Evolutionary conservation across 108 stramenopile species (phyloP).

Genomic region (Skeletonema menzelii): DNA sequence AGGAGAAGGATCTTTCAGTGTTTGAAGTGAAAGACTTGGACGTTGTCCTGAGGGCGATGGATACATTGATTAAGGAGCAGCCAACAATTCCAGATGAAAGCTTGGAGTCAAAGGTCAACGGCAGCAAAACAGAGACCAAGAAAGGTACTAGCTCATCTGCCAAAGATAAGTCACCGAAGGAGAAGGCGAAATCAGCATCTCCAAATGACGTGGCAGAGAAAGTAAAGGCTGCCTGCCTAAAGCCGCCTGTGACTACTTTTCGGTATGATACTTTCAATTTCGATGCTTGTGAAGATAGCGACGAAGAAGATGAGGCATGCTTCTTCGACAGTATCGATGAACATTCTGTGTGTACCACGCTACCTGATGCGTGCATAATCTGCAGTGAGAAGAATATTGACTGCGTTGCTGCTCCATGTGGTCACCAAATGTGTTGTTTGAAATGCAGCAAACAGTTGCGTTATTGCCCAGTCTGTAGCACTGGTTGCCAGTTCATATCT

Average conservation of each 20-base stretch:
- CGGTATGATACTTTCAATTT: neutral
- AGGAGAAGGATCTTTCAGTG: constrained; percentile 65
- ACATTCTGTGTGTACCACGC: constrained; percentile 28
- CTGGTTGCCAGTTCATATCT: constrained; percentile 60
- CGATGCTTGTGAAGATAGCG: constrained; percentile 2
- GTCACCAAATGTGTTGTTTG: constrained; percentile 79
- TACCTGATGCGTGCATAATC: constrained; percentile 59
- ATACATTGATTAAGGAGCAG: constrained; percentile 39
- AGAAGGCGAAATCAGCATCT: neutral
- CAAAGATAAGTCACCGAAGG: neutral
- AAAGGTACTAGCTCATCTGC: neutral
- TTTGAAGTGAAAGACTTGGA: constrained; percentile 71
- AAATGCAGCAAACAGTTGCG: constrained; percentile 51
- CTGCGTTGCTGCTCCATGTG: constrained; percentile 81
- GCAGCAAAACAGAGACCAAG: neutral
- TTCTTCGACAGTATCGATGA: constrained; percentile 14
- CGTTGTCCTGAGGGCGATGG: constrained; percentile 62
- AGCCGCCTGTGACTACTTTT: neutral
- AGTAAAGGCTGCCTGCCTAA: neutral
- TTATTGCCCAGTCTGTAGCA: constrained; percentile 69
- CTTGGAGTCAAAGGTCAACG: neutral
- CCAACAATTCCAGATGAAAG: neutral
- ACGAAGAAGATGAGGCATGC: constrained; percentile 11
- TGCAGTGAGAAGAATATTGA: constrained; percentile 66
- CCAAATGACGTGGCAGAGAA: neutral